phyloP scores from a whole-genome alignment of 129 eudicot genomes.

The Gnaphalium uliginosum region DNA sequence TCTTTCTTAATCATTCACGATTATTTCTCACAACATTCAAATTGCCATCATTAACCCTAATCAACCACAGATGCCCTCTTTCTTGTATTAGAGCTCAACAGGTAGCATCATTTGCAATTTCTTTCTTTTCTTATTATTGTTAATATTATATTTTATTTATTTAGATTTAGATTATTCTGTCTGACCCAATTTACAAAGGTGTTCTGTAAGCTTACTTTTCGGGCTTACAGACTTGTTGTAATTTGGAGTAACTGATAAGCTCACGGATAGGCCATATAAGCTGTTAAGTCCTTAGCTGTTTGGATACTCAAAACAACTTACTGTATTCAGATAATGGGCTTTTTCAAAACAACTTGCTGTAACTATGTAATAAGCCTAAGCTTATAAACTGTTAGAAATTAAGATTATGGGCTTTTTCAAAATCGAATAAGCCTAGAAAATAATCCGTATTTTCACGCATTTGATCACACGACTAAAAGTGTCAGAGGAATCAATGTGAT shows the following conservation, averaged over 20 bases:
- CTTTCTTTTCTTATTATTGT: not conserved
- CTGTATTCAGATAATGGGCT: not conserved
- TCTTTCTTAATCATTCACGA: slow-evolving; percentile 14
- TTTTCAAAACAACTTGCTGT: too few species aligned
- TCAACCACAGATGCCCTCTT: slow-evolving; percentile 11
- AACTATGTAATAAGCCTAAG: too few species aligned
- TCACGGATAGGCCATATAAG: not conserved
- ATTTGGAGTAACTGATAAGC: too few species aligned
- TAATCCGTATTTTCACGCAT: not conserved
- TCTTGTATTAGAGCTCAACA: slow-evolving; percentile 43
- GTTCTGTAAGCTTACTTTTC: too few species aligned
- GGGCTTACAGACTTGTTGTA: too few species aligned
- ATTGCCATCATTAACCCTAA: slow-evolving; percentile 6
- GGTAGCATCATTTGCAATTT: slow-evolving; percentile 18
- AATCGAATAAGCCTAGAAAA: not conserved
- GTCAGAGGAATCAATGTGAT: not conserved
- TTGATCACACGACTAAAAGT: not conserved
- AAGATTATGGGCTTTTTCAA: not conserved
- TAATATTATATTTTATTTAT: too few species aligned
- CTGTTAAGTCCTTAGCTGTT: not conserved
- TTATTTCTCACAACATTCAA: slow-evolving; percentile 4
- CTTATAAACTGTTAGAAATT: not conserved
- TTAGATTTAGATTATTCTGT: too few species aligned
- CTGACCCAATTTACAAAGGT: too few species aligned
- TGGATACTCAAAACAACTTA: not conserved